phyloP scores from a whole-genome alignment of 169 alveolate species.

The Perkinsus olseni region DNA sequence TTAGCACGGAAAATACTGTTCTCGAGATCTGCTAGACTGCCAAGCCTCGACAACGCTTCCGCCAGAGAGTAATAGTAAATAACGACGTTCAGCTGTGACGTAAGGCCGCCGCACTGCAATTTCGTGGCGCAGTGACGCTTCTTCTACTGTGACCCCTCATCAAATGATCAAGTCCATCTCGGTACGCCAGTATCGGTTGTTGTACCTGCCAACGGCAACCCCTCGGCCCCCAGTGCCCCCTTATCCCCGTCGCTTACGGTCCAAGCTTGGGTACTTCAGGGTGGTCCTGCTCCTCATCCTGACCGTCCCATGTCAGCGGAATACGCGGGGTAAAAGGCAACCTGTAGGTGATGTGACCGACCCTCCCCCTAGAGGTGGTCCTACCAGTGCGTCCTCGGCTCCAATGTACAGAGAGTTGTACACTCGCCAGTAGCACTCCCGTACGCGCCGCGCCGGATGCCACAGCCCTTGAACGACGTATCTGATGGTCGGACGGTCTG shows the following conservation, averaged over 20 bases:
- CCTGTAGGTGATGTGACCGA: background rate
- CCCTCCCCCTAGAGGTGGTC: background rate
- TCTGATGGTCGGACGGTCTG: background rate
- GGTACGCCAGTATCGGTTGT: background rate
- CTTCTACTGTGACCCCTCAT: too few species aligned
- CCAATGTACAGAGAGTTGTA: constrained; percentile 97
- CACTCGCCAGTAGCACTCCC: constrained; percentile 96
- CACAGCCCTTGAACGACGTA: constrained; percentile 94
- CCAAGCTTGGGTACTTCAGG: background rate
- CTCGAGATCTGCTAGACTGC: background rate
- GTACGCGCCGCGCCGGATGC: constrained; percentile 99
- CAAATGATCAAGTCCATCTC: background rate
- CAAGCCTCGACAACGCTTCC: background rate
- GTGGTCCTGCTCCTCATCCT: background rate
- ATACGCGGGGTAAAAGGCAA: background rate
- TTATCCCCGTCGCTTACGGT: background rate
- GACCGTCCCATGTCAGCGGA: background rate
- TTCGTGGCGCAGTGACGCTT: background rate
- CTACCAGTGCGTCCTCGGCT: constrained; percentile 93
- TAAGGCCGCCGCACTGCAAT: background rate
- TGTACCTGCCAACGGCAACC: background rate
- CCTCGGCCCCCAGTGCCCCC: background rate
- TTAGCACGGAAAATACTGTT: too few species aligned
- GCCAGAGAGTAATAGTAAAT: background rate
- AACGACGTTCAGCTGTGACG: background rate